Evolutionary conservation across 805 yeast species (phyloP).

Genomic region (fission yeast (Schizosaccharomyces pombe)): ASM294v3 CU329670.1:924501-925000

Average conservation of each 20-base stretch:
- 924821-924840: constrained; percentile 74
- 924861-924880: constrained; percentile 90
- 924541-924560: constrained; percentile 75
- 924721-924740: constrained; percentile 66
- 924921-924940: constrained; percentile 73
- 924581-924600: constrained; percentile 77
- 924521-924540: constrained; percentile 92
- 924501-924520: constrained; percentile 75
- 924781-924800: constrained; percentile 58
- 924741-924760: constrained; percentile 80
- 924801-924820: constrained; percentile 52
- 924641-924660: constrained; percentile 95
- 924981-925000: too few relatives aligned
- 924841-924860: constrained; percentile 68
- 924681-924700: constrained; percentile 66
- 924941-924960: constrained; percentile 22
- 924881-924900: constrained; percentile 97
- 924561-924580: constrained; percentile 64
- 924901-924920: constrained; percentile 94
- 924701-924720: constrained; percentile 79
- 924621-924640: constrained; percentile 87
- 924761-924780: constrained; percentile 71
- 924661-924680: constrained; percentile 89
- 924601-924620: constrained; percentile 54
- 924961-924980: background rate